These are phyloP conservation scores for Amaranthus cruentus DNA, from an alignment of 148 eudicot genomes.

Conservation along the genomic window DNA sequence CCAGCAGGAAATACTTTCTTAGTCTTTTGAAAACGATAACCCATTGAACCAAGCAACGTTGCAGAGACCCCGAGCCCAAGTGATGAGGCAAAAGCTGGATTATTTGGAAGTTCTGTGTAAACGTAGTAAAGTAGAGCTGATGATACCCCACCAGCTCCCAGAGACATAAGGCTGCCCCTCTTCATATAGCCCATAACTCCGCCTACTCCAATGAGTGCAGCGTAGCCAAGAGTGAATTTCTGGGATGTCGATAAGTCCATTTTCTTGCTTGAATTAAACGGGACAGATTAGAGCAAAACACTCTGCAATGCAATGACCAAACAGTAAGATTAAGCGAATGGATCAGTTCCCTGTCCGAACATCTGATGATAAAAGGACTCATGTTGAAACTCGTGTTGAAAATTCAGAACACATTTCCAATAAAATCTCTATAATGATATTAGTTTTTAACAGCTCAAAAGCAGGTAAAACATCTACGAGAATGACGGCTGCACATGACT, in stretches of 20 bases:
- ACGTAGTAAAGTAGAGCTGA: slow-evolving; percentile 50
- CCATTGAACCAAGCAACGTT: slow-evolving; percentile 69
- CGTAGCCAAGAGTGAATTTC: slow-evolving; percentile 79
- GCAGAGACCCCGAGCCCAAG: slow-evolving; percentile 71
- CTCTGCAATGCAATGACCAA: slow-evolving; percentile 3
- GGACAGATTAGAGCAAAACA: background rate
- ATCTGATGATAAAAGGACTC: background rate
- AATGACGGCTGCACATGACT: no score
- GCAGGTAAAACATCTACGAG: no score
- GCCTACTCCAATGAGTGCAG: slow-evolving; percentile 67
- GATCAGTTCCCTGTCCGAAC: background rate
- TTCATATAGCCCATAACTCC: slow-evolving; percentile 76
- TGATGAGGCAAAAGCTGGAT: slow-evolving; percentile 59
- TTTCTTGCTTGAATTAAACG: slow-evolving; percentile 21
- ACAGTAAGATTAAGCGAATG: background rate
- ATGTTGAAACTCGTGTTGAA: background rate
- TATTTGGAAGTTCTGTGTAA: slow-evolving; percentile 68
- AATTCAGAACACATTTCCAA: background rate
- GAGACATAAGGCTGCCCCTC: slow-evolving; percentile 67
- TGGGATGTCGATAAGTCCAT: slow-evolving; percentile 67
- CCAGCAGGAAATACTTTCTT: slow-evolving; percentile 88
- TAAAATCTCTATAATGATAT: no score
- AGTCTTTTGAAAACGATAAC: slow-evolving; percentile 59
- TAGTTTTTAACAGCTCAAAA: no score
- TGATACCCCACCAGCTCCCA: slow-evolving; percentile 69